Base-by-base conservation (phyloP, 345 rosid species). In the Salix dunnii region DNA sequence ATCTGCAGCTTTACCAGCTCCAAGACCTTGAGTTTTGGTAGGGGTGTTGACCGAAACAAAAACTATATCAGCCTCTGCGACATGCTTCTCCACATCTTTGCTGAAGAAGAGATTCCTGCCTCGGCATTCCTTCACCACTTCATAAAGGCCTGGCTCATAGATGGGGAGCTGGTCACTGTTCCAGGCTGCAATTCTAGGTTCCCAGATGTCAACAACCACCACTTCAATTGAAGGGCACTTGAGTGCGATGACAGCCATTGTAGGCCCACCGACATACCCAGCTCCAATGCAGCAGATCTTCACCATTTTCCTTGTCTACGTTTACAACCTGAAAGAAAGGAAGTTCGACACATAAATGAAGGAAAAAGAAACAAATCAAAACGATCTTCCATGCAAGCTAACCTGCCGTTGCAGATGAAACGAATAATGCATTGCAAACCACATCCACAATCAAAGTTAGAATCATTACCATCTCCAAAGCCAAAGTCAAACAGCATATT, bases 201-300 rank as follows among this genome's bases (percentile, higher is more conserved):
- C 90, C 65, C 97, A 90, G 83, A 93, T 93, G 75, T 93, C 98
- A 64, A 93, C 98, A 70, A 93, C 98, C 18, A 83, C 98, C 74
- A 93, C 97, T 83, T 93, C 94, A 81, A 94, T 86, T 13, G 88
- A 79, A 12, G 98, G 96, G 81, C 98, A 94, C 84, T 94, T 94
- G 1, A 91, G 90, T 28, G 98, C 98, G 79, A 94, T 94, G 65
- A 94, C 93, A 0, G 98, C 98, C 98, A 94, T 94, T 61, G 98
- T 91, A 2, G 98, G 98, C 64, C 98, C 98, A 18, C 98, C 98
- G 1, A 94, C 98, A 80, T 94, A 94, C 12, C 98, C 98, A 67
- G 98, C 98, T 83, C 98, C 98, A 71, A 94, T 94, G 81, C 98
- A 94, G 72, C 97, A 94, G 79, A 94, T 89, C 90, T 94, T 94